Evolutionary conservation across 2,329 filamentous ascomycete species (phyloP).

Genomic region (Fusarium paranaense): DNA sequence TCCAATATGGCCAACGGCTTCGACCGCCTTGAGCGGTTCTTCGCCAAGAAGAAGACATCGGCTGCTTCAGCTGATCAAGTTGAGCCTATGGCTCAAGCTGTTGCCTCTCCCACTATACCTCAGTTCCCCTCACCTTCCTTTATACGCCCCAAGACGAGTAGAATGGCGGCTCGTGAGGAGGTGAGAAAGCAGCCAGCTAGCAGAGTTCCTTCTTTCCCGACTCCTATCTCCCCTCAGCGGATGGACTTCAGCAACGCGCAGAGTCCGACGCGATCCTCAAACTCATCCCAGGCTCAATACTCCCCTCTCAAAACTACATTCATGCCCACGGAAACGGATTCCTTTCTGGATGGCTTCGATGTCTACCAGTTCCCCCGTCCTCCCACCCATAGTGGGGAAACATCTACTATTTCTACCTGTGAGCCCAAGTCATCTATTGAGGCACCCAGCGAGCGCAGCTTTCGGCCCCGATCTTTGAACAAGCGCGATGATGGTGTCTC

Average conservation of each 20-base stretch:
- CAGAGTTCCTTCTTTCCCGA: constrained; percentile 46
- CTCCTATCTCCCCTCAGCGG: constrained; percentile 31
- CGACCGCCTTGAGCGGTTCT: constrained; percentile 64
- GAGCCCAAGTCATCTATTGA: constrained; percentile 38
- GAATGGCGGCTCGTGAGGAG: constrained; percentile 69
- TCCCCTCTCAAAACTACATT: constrained; percentile 45
- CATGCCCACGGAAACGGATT: constrained; percentile 36
- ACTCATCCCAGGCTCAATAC: constrained; percentile 27
- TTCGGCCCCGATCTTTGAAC: constrained; percentile 41
- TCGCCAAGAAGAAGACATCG: constrained; percentile 57
- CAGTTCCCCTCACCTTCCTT: constrained; percentile 66
- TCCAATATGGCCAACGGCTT: constrained; percentile 59
- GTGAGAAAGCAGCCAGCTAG: constrained; percentile 45
- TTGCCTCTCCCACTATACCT: constrained; percentile 44
- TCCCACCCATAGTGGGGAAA: constrained; percentile 44
- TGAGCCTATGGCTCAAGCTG: constrained; percentile 37
- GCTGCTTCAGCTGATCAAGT: constrained; percentile 38
- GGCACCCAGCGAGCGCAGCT: constrained; percentile 40
- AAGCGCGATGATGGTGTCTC: constrained; percentile 32
- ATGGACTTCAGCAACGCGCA: constrained; percentile 26
- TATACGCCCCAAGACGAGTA: constrained; percentile 64
- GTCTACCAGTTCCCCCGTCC: constrained; percentile 54
- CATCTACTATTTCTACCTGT: constrained; percentile 41
- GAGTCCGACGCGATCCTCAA: constrained; percentile 17
- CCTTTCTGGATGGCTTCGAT: constrained; percentile 46